Evolutionary conservation across 2,329 filamentous ascomycete species (phyloP).

Genomic region (Trichoderma sp.): DNA sequence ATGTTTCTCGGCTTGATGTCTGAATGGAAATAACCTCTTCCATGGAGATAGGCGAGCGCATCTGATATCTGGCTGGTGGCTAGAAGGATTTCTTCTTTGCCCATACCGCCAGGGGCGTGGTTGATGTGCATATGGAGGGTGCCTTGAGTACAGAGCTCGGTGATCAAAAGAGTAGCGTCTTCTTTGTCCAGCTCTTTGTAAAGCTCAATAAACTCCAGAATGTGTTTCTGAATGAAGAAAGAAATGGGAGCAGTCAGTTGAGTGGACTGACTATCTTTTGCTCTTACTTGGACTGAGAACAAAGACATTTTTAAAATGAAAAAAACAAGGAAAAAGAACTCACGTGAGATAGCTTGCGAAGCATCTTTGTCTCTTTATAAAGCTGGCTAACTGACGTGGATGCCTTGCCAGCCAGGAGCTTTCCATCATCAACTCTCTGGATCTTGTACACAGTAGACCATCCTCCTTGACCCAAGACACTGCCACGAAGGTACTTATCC

Average conservation of each 20-base stretch:
- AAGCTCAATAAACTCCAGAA: conserved; percentile 36
- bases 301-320: background rate
- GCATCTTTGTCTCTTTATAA: conserved; percentile 31
- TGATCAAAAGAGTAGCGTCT: conserved; percentile 34
- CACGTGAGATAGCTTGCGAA: conserved; percentile 34
- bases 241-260: background rate
- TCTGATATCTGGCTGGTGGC: conserved; percentile 31
- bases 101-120: conserved; percentile 26
- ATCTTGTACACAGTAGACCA: conserved; percentile 37
- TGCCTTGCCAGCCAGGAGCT: conserved; percentile 36
- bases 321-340: conserved; percentile 9
- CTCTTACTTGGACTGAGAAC: background rate
- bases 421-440: conserved; percentile 30
- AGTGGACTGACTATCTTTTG: background rate
- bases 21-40: conserved; percentile 31
- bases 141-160: conserved; percentile 36
- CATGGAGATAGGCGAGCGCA: conserved; percentile 36
- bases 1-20: conserved; percentile 41
- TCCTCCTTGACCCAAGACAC: conserved; percentile 34
- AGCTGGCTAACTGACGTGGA: conserved; percentile 31
- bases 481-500: conserved; percentile 33
- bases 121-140: conserved; percentile 35
- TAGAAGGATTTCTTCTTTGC: conserved; percentile 27
- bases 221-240: conserved; percentile 29
- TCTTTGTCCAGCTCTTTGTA: conserved; percentile 30